Percentiles rank a stretch among this genome's conserved stretches.
These are phyloP conservation scores for Xylariaceae sp. DNA, from an alignment of 2,329 filamentous ascomycete genomes.

Conservation along the genomic window DNA sequence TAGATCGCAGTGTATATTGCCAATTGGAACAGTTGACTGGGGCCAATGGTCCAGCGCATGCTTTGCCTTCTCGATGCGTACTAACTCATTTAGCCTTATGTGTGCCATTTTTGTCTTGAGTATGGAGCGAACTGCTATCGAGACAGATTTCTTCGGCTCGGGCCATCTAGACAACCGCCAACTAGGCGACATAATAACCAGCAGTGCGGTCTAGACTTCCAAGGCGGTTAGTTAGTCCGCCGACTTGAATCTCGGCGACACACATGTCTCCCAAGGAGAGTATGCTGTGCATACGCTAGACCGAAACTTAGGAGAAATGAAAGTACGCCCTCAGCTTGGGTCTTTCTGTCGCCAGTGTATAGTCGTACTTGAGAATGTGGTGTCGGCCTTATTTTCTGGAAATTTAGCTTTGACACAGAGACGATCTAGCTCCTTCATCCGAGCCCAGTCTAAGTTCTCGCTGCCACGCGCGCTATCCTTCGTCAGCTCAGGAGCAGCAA, in stretches of 20 bases:
- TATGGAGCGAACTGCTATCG: neutral
- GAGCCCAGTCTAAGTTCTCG: slow-evolving; percentile 28
- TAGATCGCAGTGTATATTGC: too few relatives aligned
- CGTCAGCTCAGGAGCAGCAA: slow-evolving; percentile 1
- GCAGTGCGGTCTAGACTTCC: too few relatives aligned
- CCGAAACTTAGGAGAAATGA: neutral
- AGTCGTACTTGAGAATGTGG: slow-evolving; percentile 39
- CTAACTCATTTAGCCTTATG: neutral
- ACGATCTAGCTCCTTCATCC: slow-evolving; percentile 35
- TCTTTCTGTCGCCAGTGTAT: slow-evolving; percentile 37
- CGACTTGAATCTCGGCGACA: too few relatives aligned
- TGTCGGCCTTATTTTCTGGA: slow-evolving; percentile 37
- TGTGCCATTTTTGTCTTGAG: neutral
- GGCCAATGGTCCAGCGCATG: neutral
- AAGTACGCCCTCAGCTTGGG: neutral
- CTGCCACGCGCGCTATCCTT: slow-evolving; percentile 2
- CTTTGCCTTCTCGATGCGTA: neutral
- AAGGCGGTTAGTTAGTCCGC: too few relatives aligned
- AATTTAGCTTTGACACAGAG: slow-evolving; percentile 34
- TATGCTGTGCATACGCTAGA: too few relatives aligned
- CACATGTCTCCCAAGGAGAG: too few relatives aligned
- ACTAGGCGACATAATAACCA: too few relatives aligned
- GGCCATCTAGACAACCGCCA: neutral
- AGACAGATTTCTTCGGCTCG: too few relatives aligned
- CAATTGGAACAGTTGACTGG: too few relatives aligned